Evolutionary conservation across 352 stramenopile genomes (phyloP), one percentile per base, ranked within the genome.

Genomic region (Thraustochytrium sp.): DNA sequence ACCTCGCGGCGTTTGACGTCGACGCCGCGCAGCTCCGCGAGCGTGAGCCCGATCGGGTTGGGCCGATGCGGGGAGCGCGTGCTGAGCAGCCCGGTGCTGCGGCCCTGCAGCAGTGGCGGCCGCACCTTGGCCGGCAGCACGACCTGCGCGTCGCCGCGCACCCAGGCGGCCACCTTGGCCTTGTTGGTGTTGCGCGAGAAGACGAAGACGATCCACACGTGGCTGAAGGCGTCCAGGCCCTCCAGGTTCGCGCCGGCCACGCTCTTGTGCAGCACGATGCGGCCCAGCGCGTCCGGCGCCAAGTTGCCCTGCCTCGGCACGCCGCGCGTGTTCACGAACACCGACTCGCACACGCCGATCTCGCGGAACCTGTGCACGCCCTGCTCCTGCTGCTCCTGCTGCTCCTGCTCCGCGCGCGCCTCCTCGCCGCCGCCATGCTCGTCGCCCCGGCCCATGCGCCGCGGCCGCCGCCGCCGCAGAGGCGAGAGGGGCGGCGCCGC

Each of bases 41-140:
- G 53, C 36, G 85, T 85, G 37, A 91, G 84, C 16, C 88, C 88
- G 42, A 91, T 85, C 23, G 86, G 87, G 49, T 91, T 91, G n/a
- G 88, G 88, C 48, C 88, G 78, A 82, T 91, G 88, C 36, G 88
- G 88, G 59, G 87, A 88, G 44, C 88, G 82, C 31, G 88, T 91
- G 31, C 85, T 87, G 31, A 91, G 87, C 21, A 88, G 64, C 23
- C 88, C 88, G 16, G 90, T 82, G 42, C 82, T 87, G 42, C 73
- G 51, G 36, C 87, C 87, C 49, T 89, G 86, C 26, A 91, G 76
- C 59, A 88, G 76, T 51, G 88, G 88, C 49, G 88, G 88, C 0
- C 77, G 84, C 11, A 91, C 84, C 49, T 90, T 91, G 3, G 86
- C 88, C 2, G 85, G 84, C 42, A 89, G 89, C 2, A 84, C 85